Percentiles rank a stretch among this genome's conserved stretches.
These are phyloP conservation scores for Xylaria bambusicola DNA, from an alignment of 495 filamentous ascomycete genomes.

Conservation along the genomic window DNA sequence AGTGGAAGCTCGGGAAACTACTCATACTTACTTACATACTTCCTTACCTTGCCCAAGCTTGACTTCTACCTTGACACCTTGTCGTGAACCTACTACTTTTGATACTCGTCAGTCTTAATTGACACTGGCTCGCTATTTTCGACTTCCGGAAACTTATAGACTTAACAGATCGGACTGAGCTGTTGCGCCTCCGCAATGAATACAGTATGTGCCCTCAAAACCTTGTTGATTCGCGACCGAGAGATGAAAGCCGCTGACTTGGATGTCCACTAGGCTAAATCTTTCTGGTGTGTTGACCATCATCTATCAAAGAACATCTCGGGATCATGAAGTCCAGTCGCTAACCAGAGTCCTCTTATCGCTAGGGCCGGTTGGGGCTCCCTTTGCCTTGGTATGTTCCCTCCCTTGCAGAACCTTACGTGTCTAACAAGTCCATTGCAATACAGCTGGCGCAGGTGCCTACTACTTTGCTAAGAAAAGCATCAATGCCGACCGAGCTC, in stretches of 20 bases:
- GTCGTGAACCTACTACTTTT: not conserved
- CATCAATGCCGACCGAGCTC: conserved; percentile 83
- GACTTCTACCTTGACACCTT: not conserved
- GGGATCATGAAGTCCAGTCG: not conserved
- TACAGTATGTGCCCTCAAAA: conserved; percentile 26
- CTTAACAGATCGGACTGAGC: not conserved
- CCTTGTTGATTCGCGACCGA: not conserved
- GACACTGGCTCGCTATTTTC: not conserved
- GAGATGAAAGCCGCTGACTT: conserved; percentile 25
- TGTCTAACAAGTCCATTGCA: not conserved
- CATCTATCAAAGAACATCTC: not conserved
- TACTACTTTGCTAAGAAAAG: conserved; percentile 96
- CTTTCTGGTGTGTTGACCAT: conserved; percentile 56
- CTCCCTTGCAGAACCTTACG: not conserved
- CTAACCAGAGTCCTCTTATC: not conserved
- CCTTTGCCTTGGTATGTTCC: conserved; percentile 71
- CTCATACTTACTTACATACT: not conserved
- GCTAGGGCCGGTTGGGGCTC: conserved; percentile 81
- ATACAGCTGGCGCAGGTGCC: conserved; percentile 74
- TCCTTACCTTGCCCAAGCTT: conserved; percentile 21
- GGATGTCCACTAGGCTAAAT: conserved; percentile 50
- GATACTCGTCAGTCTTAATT: not conserved
- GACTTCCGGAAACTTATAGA: not conserved
- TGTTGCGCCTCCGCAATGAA: conserved; percentile 30
- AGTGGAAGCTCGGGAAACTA: conserved; percentile 8